Evolutionary conservation across 2,329 filamentous ascomycete genomes (phyloP), one percentile per base, ranked within the genome.

Genomic region (Boeremia exigua): DNA sequence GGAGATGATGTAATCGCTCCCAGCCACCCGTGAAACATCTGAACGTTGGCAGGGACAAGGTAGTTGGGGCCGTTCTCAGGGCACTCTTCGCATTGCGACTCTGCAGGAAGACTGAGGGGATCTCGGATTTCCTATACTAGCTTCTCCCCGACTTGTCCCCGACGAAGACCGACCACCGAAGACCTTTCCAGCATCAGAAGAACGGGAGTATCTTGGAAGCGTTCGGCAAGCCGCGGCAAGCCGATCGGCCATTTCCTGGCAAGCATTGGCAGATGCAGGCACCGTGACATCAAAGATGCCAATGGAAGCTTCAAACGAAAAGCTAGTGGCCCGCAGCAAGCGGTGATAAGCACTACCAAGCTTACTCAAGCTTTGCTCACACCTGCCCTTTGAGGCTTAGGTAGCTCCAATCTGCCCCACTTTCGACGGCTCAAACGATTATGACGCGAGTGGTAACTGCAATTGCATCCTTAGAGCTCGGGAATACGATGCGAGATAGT

Each of bases 301-400:
- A 14, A 15, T 9, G 9, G 17, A 27, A 14, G 3, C n/a, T n/a
- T 14, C 10, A 10, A 39, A 10, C 15, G 27, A 19, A 6, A 32
- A 28, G 4, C 1, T 12, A 29, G 48, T 58, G 39, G 34, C 40
- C 12, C 33, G 10, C 44, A 40, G 37, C 53, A 63, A 60, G 58
- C 56, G 34, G 39, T 23, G 48, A 61, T 52, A 65, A 63, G 62
- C 60, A 49, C 57, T 45, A 28, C 54, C 56, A 59, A 63, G 58
- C 56, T 56, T 45, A 44, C 38, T 30, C 43, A 63, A 63, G 61
- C 59, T 51, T 62, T 59, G 25, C 25, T 11, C 7, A 11, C 34
- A 63, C 60, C 62, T 65, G 52, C 60, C 55, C 58, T 27, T 47
- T 34, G 28, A 25, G 55, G 57, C 29, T 57, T 54, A 40, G 57